Percentiles rank a stretch among this genome's conserved stretches.
These are phyloP conservation scores for Hyphopichia homilentoma DNA, from an alignment of 805 yeast species.

Conservation along the genomic window DNA sequence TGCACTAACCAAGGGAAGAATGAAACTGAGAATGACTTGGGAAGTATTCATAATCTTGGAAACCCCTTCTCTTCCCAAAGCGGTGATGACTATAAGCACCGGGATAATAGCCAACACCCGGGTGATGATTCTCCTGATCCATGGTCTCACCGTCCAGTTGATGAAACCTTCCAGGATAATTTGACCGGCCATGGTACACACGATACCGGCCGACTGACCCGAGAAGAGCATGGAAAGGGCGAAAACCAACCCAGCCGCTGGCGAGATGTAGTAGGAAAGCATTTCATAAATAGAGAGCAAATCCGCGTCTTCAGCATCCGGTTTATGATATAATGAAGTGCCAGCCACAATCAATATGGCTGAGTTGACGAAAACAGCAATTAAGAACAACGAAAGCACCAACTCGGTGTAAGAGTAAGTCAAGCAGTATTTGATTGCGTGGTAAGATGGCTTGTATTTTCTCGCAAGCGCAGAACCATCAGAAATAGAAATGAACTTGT, in stretches of 20 bases:
- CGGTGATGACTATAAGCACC: conserved; percentile 32
- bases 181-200: conserved; percentile 48
- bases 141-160: conserved; percentile 41
- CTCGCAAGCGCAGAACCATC: conserved; percentile 26
- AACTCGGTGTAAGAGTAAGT: conserved; percentile 38
- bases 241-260: conserved; percentile 42
- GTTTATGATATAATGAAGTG: conserved; percentile 36
- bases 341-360: conserved; percentile 46
- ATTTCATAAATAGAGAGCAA: conserved; percentile 41
- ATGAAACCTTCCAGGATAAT: conserved; percentile 44
- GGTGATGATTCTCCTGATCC: conserved; percentile 41
- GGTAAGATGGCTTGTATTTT: conserved; percentile 39
- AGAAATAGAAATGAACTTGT: conserved; percentile 17
- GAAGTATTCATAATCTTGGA: conserved; percentile 43
- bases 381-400: conserved; percentile 35
- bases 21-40: conserved; percentile 42
- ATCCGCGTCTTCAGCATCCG: conserved; percentile 45
- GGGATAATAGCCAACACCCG: conserved; percentile 41
- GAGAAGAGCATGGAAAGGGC: conserved; percentile 45
- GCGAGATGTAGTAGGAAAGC: conserved; percentile 41
- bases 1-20: conserved; percentile 41
- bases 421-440: conserved; percentile 40
- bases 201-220: conserved; percentile 47
- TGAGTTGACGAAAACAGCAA: conserved; percentile 44
- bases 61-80: conserved; percentile 42